Conservation (phyloP, 2,329 filamentous ascomycete genomes). For the Aphanocladium album region DNA sequence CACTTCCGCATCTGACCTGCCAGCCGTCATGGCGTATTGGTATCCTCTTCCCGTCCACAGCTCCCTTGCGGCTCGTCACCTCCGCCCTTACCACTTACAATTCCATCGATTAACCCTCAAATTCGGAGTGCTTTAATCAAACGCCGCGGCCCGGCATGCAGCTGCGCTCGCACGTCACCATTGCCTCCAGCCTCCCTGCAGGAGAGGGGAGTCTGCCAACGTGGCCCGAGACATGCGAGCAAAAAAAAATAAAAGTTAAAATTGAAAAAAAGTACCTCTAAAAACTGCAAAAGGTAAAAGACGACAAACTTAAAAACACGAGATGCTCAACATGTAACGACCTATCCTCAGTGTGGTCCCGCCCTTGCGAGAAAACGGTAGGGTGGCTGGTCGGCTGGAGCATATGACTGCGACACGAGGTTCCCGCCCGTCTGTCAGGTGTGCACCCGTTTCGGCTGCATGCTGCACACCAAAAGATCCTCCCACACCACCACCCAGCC, state of each 20-base stretch:
- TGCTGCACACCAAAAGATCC: not conserved
- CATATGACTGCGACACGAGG: conserved; percentile 9
- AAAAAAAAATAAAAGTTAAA: not conserved
- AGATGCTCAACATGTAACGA: not conserved
- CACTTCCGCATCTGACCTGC: too few relatives aligned
- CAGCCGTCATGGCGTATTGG: not conserved
- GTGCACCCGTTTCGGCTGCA: not conserved
- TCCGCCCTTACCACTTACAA: not conserved
- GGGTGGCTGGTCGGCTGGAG: not conserved
- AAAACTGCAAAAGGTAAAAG: not conserved
- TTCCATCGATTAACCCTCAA: not conserved
- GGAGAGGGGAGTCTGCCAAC: not conserved
- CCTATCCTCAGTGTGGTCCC: not conserved
- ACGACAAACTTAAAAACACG: not conserved
- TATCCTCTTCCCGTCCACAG: not conserved
- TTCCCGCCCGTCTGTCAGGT: not conserved
- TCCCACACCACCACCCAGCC: not conserved
- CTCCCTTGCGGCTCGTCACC: not conserved
- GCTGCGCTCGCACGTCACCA: not conserved
- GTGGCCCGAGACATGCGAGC: not conserved
- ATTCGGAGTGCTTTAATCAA: not conserved
- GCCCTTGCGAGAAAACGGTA: not conserved
- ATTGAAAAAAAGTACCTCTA: not conserved
- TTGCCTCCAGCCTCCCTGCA: not conserved
- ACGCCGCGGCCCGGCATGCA: not conserved